Evolutionary conservation across 2,329 filamentous ascomycete genomes (phyloP), one percentile per base, ranked within the genome.

Genomic region (Ceratocystis eucalypticola): DNA sequence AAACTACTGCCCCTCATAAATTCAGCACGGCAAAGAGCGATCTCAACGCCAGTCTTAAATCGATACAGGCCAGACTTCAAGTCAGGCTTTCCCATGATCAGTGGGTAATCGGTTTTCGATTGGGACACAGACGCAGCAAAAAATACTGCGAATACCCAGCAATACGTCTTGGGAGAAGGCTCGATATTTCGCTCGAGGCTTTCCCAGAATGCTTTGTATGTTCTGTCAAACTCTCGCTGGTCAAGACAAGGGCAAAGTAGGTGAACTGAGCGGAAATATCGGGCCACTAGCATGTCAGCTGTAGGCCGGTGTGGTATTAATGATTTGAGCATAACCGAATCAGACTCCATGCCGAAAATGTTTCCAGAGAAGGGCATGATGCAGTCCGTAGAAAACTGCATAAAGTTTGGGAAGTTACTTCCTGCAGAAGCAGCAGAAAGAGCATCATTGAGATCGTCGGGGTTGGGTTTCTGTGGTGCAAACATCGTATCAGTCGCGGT

Each of bases 121-220:
- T 89, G 80, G 70, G 86, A 88, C 61, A 89, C 80, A 3, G 84
- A 81, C 0, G 85, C 87, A 50, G 85, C 86, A 70, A 92, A 86
- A 75, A 89, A 79, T 6, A 83, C 82, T 0, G 86, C 84, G 71
- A 89, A 88, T 0, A 91, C 78, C 28, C 90, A 76, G 0, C 87
- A 85, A 73, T 90, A 87, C 12, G 84, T 78, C 3, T 87, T 86
- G 22, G 80, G 76, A 1, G 82, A 77, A 6, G 87, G 87, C 73
- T 89, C 85, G 50, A 82, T 79, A 2, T 83, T 82, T 7, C 78
- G 76, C 8, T 76, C 75, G 44, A 88, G 79, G 55, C 84, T 80
- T 3, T 80, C 79, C 85, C 87, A 89, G 71, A 91, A 89, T 1
- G 76, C 74, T 1, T 79, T 74, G 71, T 90, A 91, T 57, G 85